Base-by-base conservation (phyloP, 805 yeast genomes). In the Wickerhamomyces tratensis region DNA sequence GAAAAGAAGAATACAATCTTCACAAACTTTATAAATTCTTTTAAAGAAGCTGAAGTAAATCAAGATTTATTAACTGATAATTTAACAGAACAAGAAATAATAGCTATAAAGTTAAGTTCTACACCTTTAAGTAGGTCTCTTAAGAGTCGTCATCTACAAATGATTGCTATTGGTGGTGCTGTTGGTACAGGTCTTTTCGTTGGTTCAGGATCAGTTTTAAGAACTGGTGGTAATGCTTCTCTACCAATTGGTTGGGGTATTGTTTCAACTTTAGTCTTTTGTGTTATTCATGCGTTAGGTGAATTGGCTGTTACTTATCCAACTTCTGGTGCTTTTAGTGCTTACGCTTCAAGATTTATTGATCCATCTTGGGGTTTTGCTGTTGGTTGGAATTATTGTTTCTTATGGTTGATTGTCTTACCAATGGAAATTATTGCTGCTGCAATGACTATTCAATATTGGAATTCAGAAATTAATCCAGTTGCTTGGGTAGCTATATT, bases 161-260 rank as follows among this genome's bases (percentile, higher is more conserved):
- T 81, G 74, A 72, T 81, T 46, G 78, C 86, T 33, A 75, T 81
- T 38, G 85, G 85, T 35, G 79, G 83, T 38, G 71, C 80, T 36
- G 74, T 80, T 35, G 86, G 86, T 45, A 78, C 85, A 0, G 86
- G 86, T 53, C 59, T 79, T 44, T 74, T 81, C 50, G 75, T 80
- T 38, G 84, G 85, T 48, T 64, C 76, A 13, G 85, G 84, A 15
- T 58, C 64, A 25, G 71, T 79, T 4, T 68, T 81, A 49, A 56
- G 62, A 35, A 59, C 62, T 10, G 79, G 79, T 42, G 86, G 86
- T 10, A 82, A 84, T 2, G 85, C 71, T 14, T 69, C 70, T 33
- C 45, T 71, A 36, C 63, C 79, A 37, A 65, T 78, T 33, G 77
- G 82, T 20, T 80, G 74, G 55, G 64, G 69, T 25, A 57, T 75